Evolutionary conservation across 2,329 filamentous ascomycete genomes (phyloP), one percentile per base, ranked within the genome.

Genomic region (Colletotrichum lentis): DNA sequence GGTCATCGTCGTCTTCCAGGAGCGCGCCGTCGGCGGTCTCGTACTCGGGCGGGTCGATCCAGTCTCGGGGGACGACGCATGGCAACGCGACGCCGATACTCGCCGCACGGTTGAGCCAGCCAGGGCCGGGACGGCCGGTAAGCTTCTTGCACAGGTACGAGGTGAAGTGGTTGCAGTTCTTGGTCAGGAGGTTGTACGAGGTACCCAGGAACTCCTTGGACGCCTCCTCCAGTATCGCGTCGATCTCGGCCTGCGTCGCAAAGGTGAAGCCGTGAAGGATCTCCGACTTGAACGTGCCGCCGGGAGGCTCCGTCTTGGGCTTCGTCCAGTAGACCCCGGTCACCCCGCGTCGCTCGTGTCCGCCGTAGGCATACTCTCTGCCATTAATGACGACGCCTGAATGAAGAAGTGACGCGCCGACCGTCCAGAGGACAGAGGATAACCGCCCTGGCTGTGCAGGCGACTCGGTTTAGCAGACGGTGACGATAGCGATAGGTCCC

Each of bases 141-240:
- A 96, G 84, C 72, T 86, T 87, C 76, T 90, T 83, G 78, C 91
- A 94, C 20, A 96, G 84, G 73, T 91, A 88, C 22, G 88, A 88
- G 2, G 92, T 95, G 77, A 96, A 96, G 77, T 96, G 93, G 77
- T 96, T 96, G 84, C 93, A 96, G 78, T 96, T 96, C 73, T 89
- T 89, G 22, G 90, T 93, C 52, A 96, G 84, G 16, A 96, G 85
- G 74, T 96, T 95, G 79, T 96, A 96, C 16, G 86, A 86, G 0
- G 89, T 89, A 27, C 93, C 93, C 64, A 89, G 84, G 73, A 96
- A 96, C 72, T 90, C 85, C 49, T 90, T 85, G 1, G 90, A 92
- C 14, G 90, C 90, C 64, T 83, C 82, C 73, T 85, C 87, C 52
- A 96, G 86, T 47, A 92, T 90, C 16, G 82, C 76, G 60, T 93